These are phyloP conservation scores for Ascochyta koolunga DNA, from an alignment of 2,329 filamentous ascomycete genomes.

Conservation along the genomic window DNA sequence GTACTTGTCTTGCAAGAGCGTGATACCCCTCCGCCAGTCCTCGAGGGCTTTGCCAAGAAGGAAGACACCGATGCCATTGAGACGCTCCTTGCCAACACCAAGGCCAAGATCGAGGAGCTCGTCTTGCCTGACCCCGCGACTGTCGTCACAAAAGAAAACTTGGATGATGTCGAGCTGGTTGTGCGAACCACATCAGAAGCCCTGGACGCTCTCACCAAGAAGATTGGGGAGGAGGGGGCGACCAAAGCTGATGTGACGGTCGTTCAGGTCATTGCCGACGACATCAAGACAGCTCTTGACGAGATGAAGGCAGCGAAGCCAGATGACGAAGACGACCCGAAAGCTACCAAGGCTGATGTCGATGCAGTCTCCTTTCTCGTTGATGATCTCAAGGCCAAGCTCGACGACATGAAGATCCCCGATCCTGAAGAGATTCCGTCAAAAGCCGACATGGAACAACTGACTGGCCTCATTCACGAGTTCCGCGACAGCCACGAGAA, in stretches of 20 bases:
- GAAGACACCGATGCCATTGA: conserved; percentile 92
- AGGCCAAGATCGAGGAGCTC: conserved; percentile 84
- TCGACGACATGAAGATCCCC: conserved; percentile 75
- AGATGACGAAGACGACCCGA: conserved; percentile 60
- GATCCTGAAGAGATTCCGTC: conserved; percentile 74
- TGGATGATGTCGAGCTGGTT: conserved; percentile 69
- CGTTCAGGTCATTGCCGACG: conserved; percentile 78
- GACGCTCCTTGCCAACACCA: conserved; percentile 86
- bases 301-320: conserved; percentile 63
- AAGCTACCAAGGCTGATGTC: conserved; percentile 79
- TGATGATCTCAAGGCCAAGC: conserved; percentile 79
- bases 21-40: conserved; percentile 23
- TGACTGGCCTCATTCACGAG: conserved; percentile 60
- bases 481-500: conserved; percentile 67
- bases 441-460: conserved; percentile 74
- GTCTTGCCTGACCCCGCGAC: conserved; percentile 69
- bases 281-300: conserved; percentile 76
- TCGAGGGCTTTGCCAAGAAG: conserved; percentile 67
- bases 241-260: conserved; percentile 79
- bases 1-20: conserved; percentile 50
- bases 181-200: conserved; percentile 77
- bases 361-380: conserved; percentile 80
- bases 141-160: conserved; percentile 66
- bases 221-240: conserved; percentile 70
- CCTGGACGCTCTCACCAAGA: conserved; percentile 68